Evolutionary conservation across 306 rosid genomes (phyloP).

Genomic region (Rubus idaeus): DNA sequence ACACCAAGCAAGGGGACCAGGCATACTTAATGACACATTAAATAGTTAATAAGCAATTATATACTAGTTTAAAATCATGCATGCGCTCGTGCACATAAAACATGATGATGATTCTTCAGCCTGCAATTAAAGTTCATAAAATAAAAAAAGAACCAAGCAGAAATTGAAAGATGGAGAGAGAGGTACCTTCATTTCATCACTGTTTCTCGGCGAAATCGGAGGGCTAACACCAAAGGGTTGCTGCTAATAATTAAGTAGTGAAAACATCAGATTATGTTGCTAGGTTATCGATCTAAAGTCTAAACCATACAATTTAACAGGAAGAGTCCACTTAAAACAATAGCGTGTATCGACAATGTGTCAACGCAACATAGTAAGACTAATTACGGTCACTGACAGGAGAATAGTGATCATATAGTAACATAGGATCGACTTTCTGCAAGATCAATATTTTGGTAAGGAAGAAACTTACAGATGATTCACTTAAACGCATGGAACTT

Average conservation of each 20-base stretch:
- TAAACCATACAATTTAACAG: neutral
- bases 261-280: conserved; percentile 27
- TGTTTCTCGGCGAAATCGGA: conserved; percentile 68
- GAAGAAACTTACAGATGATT: conserved; percentile 53
- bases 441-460: neutral
- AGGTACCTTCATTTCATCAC: conserved; percentile 70
- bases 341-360: neutral
- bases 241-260: conserved; percentile 40
- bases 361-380: neutral
- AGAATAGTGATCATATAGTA: neutral
- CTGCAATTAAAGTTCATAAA: neutral
- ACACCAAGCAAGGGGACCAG: neutral
- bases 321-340: neutral
- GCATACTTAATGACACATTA: neutral
- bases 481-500: conserved; percentile 43
- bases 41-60: neutral
- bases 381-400: neutral
- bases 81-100: conserved; percentile 5
- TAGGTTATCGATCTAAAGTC: neutral
- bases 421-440: neutral
- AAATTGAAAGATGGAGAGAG: conserved; percentile 14
- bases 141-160: too few relatives aligned
- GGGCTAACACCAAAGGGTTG: conserved; percentile 44
- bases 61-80: neutral
- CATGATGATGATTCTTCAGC: neutral